Evolutionary conservation across 306 rosid genomes (phyloP).

Genomic region (Ormosia emarginata): DNA sequence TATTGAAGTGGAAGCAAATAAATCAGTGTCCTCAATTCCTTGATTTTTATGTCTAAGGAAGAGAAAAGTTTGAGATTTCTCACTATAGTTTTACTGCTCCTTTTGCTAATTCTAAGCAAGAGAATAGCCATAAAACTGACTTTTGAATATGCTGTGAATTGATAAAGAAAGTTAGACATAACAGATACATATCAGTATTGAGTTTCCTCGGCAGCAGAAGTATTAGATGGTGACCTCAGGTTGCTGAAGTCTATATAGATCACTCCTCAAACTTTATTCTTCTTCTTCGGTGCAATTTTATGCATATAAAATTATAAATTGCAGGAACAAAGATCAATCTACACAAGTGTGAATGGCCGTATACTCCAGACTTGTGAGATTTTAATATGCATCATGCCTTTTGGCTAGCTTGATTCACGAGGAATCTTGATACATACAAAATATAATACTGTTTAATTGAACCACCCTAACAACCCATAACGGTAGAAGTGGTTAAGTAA

Average conservation of each 20-base stretch:
- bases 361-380: neutral
- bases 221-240: neutral
- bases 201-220: neutral
- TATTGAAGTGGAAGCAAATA: neutral
- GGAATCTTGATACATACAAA: neutral
- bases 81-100: neutral
- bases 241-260: neutral
- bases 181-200: neutral
- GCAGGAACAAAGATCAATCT: neutral
- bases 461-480: too few species aligned
- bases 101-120: neutral
- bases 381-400: neutral
- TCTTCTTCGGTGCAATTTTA: neutral
- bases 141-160: neutral
- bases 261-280: neutral
- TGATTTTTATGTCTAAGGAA: neutral
- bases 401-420: neutral
- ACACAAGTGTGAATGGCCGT: neutral
- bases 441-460: too few species aligned
- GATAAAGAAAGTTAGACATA: neutral
- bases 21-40: neutral
- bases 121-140: neutral
- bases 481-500: too few species aligned
- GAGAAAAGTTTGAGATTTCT: neutral
- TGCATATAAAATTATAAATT: neutral